Percentiles rank a stretch among this genome's conserved stretches.
Conservation (phyloP, 2,329 filamentous ascomycete genomes). For the Pseudogymnoascus sp. region DNA sequence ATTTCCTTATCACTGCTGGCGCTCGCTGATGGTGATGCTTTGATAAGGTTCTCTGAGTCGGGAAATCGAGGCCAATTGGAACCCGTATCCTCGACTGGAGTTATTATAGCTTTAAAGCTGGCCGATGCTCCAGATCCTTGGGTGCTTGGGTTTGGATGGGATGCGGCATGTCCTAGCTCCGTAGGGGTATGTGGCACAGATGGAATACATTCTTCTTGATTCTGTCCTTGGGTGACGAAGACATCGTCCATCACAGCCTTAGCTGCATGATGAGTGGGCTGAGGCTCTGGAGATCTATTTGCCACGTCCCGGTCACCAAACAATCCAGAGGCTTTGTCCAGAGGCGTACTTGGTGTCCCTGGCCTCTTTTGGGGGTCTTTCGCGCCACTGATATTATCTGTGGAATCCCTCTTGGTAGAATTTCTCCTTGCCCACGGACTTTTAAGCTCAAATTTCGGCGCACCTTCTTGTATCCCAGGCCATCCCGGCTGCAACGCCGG, state of each 20-base stretch:
- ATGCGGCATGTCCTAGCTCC: neutral
- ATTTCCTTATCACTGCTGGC: neutral
- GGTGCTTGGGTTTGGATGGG: neutral
- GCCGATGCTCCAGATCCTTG: neutral
- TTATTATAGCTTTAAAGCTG: neutral
- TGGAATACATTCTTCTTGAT: neutral
- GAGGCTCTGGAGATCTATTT: neutral
- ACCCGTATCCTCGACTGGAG: neutral
- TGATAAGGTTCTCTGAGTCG: neutral
- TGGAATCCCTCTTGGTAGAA: neutral
- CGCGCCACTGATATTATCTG: neutral
- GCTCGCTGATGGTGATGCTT: neutral
- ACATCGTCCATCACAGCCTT: neutral
- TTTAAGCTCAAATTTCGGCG: neutral
- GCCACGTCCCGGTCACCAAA: neutral
- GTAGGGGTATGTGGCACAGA: neutral
- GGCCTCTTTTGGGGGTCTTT: neutral
- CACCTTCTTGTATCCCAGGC: neutral
- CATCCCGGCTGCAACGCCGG: neutral
- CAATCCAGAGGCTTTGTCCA: neutral
- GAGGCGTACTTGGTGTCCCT: neutral
- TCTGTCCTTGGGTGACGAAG: neutral
- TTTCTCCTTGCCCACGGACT: neutral
- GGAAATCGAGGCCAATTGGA: neutral
- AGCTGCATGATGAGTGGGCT: neutral